Conservation (phyloP, 2,329 filamentous ascomycete species). For the Penicillium sp. region DNA sequence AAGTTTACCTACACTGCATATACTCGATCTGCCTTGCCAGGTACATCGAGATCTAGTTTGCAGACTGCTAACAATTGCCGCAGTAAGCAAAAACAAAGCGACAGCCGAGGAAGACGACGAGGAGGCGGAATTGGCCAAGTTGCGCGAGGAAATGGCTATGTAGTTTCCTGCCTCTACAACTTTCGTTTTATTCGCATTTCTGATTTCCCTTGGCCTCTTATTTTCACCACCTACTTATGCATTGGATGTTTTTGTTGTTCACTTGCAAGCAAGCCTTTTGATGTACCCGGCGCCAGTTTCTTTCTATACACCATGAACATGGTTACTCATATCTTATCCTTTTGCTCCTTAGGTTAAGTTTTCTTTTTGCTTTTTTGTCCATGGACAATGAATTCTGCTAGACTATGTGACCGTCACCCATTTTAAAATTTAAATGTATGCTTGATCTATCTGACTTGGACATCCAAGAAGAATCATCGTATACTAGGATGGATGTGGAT, state of each 20-base stretch:
- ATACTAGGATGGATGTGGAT: not conserved
- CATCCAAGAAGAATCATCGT: not conserved
- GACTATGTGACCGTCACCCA: not conserved
- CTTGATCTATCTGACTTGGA: not conserved
- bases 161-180: conserved; percentile 41
- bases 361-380: conserved; percentile 2
- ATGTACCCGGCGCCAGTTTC: conserved; percentile 9
- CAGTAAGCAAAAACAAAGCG: conserved; percentile 49
- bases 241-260: conserved; percentile 16
- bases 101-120: conserved; percentile 82
- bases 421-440: not conserved
- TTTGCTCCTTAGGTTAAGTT: conserved; percentile 1
- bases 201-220: not conserved
- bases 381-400: not conserved
- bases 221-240: conserved; percentile 9
- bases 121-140: conserved; percentile 86
- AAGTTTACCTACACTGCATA: conserved; percentile 44
- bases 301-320: conserved; percentile 17
- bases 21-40: not conserved
- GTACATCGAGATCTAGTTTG: not conserved
- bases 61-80: conserved; percentile 6
- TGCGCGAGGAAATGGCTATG: conserved; percentile 98
- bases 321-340: conserved; percentile 1
- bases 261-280: conserved; percentile 17
- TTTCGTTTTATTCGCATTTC: not conserved